Evolutionary conservation across 176 grass and related monocot genomes (phyloP).

Genomic region (Hordeum vulgare): MorexV3_pseudomolecules_assembly NC_058519.1:57666653-57667152

Average conservation of each 20-base stretch:
- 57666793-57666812: background rate
- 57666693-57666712: background rate
- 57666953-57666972: background rate
- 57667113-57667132: conserved; percentile 62
- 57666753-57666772: background rate
- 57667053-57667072: conserved; percentile 91
- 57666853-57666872: no score
- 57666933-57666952: no score
- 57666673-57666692: background rate
- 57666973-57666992: conserved; percentile 54
- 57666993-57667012: conserved; percentile 86
- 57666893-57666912: no score
- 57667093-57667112: conserved; percentile 80
- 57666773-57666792: background rate
- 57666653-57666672: background rate
- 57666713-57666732: background rate
- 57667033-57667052: conserved; percentile 84
- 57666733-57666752: conserved; percentile 5
- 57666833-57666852: no score
- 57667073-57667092: conserved; percentile 57
- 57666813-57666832: background rate
- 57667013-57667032: conserved; percentile 67
- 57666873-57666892: no score
- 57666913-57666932: no score
- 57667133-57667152: conserved; percentile 67